Evolutionary conservation across 2,329 filamentous ascomycete species (phyloP), one percentile per base, ranked within the genome.

Genomic region (Curvularia eragrostidis): DNA sequence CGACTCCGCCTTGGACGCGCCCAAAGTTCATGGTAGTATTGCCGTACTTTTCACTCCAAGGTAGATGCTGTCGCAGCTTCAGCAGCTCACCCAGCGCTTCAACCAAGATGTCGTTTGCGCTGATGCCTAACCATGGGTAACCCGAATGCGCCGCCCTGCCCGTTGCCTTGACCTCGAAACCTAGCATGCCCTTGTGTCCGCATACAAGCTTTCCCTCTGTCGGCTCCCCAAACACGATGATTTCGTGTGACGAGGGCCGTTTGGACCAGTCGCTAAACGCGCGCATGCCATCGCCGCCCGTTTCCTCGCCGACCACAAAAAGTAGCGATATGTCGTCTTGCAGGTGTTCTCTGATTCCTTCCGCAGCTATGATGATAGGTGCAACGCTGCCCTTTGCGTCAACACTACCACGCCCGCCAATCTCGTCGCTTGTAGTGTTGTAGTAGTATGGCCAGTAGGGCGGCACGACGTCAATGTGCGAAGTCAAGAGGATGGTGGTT

Each of bases 21-120:
- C 94, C 95, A 43, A 98, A 84, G 64, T 99, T 98, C 72, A 97
- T 81, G 0, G 95, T 99, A 0, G 91, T 96, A 63, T 91, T 89
- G 2, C 95, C 95, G 69, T 91, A 96, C 65, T 89, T 86, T 42
- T 90, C 84, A 63, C 88, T 93, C 59, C 83, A 85, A 0, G 93
- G 93, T 1, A 97, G 79, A 42, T 92, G 80, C 15, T 81, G 79
- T 39, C 74, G 62, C 23, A 74, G 49, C 38, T 83, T 76, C 0
- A 91, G 78, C 23, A 87, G 81, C 55, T 91, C 80, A 48, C 84
- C 81, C 43, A 97, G 79, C 0, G 89, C 91, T n/a, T 88, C 85
- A 30, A 96, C 82, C 55, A 98, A 82, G 51, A 93, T 83, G 61
- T 92, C 91, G 69, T 93, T 95, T 7, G 95, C 95, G 63, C 88